Conservation (phyloP, 768 basidiomycete species). For the Tephrocybe sp. region DNA sequence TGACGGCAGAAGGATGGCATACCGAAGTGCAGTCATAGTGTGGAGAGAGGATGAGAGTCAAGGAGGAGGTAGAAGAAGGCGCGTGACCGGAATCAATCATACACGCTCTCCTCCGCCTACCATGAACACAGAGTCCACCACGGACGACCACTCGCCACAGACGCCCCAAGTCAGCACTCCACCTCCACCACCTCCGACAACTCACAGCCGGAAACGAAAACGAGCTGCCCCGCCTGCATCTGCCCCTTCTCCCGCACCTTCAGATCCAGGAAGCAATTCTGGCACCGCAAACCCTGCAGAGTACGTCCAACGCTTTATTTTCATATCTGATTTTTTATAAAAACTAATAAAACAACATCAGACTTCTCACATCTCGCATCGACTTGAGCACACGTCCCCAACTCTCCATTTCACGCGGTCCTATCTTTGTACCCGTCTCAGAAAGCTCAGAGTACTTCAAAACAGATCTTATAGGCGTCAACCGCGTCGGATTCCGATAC, state of each 20-base stretch:
- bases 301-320: constrained; percentile 23
- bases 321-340: background rate
- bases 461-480: constrained; percentile 70
- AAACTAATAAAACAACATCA: constrained; percentile 21
- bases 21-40: constrained; percentile 39
- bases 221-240: constrained; percentile 40
- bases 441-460: constrained; percentile 57
- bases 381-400: constrained; percentile 70
- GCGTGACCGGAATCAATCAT: constrained; percentile 8
- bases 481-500: constrained; percentile 78
- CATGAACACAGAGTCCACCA: constrained; percentile 32
- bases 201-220: constrained; percentile 55
- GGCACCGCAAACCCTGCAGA: constrained; percentile 34
- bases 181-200: constrained; percentile 17
- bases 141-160: constrained; percentile 14
- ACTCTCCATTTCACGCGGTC: constrained; percentile 73
- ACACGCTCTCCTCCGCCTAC: background rate
- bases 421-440: constrained; percentile 58
- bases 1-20: constrained; percentile 15
- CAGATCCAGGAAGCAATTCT: constrained; percentile 41
- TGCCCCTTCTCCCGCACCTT: constrained; percentile 58
- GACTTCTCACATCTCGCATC: constrained; percentile 60
- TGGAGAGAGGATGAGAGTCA: background rate
- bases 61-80: background rate
- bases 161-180: constrained; percentile 1